A percentile compares a stretch with the other conserved stretches of the same genome.
phyloP scores from a whole-genome alignment of 345 rosid genomes.

The Melaleuca quinquenervia region DNA sequence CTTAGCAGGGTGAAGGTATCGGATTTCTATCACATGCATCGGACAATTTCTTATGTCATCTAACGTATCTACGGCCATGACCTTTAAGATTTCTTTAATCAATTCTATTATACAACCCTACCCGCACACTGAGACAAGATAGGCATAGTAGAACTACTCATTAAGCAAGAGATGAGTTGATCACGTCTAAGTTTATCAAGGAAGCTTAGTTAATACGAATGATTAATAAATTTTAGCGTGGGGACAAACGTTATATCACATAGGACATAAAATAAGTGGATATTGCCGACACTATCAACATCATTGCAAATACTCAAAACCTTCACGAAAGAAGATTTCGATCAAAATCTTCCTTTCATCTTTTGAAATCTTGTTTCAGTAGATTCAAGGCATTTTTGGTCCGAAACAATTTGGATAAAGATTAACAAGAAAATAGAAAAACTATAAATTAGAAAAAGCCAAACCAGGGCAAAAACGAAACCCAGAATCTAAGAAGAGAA shows the following conservation, averaged over 20 bases:
- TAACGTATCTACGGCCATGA: not conserved
- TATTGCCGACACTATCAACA: not conserved
- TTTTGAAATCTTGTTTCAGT: too few species aligned
- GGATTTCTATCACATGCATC: fast-evolving
- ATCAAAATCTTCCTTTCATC: not conserved
- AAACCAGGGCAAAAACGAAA: too few species aligned
- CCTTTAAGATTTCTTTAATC: not conserved
- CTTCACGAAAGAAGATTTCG: not conserved
- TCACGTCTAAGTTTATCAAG: not conserved
- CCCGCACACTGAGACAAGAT: not conserved
- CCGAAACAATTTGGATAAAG: too few species aligned
- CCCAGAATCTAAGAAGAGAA: too few species aligned
- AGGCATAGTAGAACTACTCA: not conserved
- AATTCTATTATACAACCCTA: too few species aligned
- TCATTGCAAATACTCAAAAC: not conserved
- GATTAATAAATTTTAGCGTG: not conserved
- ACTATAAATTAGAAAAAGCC: too few species aligned
- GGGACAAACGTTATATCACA: not conserved
- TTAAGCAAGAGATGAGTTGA: not conserved
- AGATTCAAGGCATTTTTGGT: too few species aligned
- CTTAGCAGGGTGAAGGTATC: not conserved
- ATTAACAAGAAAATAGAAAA: too few species aligned
- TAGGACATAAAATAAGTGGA: not conserved
- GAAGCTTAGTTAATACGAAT: not conserved
- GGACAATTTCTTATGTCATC: not conserved